These are phyloP conservation scores for Solanum rostratum DNA, from an alignment of 257 asterid species.

Conservation along the genomic window DNA sequence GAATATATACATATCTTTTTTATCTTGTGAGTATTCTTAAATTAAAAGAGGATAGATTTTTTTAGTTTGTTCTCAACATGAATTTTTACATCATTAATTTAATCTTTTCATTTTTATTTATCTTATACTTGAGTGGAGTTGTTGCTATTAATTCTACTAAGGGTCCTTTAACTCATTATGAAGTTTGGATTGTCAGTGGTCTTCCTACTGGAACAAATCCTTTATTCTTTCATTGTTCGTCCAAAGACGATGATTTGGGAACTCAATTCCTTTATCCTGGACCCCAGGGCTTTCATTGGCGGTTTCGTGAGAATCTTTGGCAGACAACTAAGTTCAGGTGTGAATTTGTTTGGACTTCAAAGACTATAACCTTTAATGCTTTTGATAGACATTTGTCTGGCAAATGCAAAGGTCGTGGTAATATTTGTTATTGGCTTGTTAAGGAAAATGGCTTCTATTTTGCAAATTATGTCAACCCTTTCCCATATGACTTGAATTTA, in stretches of 20 bases:
- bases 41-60: neutral
- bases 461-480: neutral
- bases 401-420: neutral
- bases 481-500: neutral
- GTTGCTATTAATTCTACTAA: neutral
- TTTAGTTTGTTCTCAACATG: neutral
- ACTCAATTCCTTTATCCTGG: neutral
- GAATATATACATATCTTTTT: neutral
- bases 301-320: neutral
- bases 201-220: neutral
- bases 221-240: neutral
- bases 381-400: neutral
- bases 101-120: neutral
- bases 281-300: neutral
- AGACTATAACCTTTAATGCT: neutral
- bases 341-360: neutral
- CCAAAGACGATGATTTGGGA: neutral
- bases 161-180: neutral
- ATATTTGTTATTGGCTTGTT: neutral
- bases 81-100: neutral
- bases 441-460: neutral
- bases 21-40: neutral
- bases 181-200: neutral
- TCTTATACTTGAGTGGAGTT: neutral
- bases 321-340: neutral